These are phyloP conservation scores for Colletotrichum sp. DNA, from an alignment of 2,329 filamentous ascomycete genomes.

Conservation along the genomic window DNA sequence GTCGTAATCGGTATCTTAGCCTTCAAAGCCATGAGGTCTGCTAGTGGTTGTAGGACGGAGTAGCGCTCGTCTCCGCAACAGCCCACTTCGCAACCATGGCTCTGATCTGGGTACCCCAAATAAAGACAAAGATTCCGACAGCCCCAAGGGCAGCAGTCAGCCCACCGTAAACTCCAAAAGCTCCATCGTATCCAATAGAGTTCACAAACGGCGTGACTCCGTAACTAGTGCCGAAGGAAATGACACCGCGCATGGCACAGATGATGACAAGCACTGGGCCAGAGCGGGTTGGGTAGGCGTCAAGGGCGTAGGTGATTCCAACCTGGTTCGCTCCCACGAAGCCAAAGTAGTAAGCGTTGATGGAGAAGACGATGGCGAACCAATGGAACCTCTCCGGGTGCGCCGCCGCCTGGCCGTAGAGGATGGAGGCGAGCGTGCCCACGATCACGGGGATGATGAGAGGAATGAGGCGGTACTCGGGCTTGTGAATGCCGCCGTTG, in stretches of 20 bases:
- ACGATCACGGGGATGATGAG: slow-evolving; percentile 40
- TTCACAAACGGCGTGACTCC: slow-evolving; percentile 31
- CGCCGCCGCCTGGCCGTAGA: slow-evolving; percentile 40
- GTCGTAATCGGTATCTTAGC: fast-evolving
- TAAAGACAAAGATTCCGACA: slow-evolving; percentile 34
- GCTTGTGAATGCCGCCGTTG: slow-evolving; percentile 44
- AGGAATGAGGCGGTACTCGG: slow-evolving; percentile 40
- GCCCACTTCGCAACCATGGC: not conserved
- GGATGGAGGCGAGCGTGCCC: slow-evolving; percentile 38
- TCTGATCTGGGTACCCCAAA: slow-evolving; percentile 36
- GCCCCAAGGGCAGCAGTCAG: slow-evolving; percentile 33
- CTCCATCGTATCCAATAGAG: slow-evolving; percentile 34
- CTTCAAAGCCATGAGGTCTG: not conserved
- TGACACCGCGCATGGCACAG: slow-evolving; percentile 48
- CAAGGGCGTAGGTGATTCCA: slow-evolving; percentile 47
- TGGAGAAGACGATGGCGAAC: slow-evolving; percentile 33
- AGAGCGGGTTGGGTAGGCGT: slow-evolving; percentile 45
- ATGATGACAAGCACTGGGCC: slow-evolving; percentile 49
- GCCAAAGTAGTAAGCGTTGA: slow-evolving; percentile 36
- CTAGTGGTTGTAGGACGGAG: slow-evolving; percentile 1
- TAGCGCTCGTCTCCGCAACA: not conserved
- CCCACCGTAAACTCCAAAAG: slow-evolving; percentile 34
- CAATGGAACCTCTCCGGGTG: slow-evolving; percentile 38
- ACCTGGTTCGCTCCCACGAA: slow-evolving; percentile 48
- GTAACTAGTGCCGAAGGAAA: slow-evolving; percentile 43